Evolutionary conservation across 2,329 filamentous ascomycete species (phyloP), one percentile per base, ranked within the genome.

Genomic region (Aspergillus arachidicola): DNA sequence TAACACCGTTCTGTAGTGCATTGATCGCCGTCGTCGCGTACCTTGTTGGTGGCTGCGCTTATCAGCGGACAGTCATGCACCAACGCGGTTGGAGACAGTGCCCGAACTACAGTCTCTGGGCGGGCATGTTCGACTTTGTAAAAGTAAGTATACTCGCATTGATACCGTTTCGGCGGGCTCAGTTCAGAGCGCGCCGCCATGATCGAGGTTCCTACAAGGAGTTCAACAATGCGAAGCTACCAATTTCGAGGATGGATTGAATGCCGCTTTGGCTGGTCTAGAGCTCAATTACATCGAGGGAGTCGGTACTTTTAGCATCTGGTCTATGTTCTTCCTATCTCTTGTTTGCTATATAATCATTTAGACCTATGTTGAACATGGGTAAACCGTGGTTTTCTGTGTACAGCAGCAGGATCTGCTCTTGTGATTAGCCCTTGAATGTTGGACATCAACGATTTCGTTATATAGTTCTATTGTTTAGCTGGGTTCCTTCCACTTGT

Each of bases 71-170:
- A 36, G 94, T 99, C 62, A 90, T 94, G 79, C 92, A 99, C 76
- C 93, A 96, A 71, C 86, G 95, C 66, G 95, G 95, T 55, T 98
- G 94, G 95, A 88, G 92, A 70, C 95, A 99, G 78, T 82, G 97
- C 70, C 95, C 95, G 59, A 98, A 99, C 80, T 97, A 95, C 81
- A 89, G 87, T 70, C 86, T 97, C 70, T 99, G 95, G 95, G 89
- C 92, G 34, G 90, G 93, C 60, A 91, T 97, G 66, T 89, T 91
- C 80, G 88, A 86, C 70, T 96, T 97, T 76, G 80, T 97, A 72
- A 90, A 86, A 84, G 94, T 95, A 86, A 82, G 86, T 82, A 63
- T 78, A 61, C 59, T 75, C 51, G 64, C 80, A 69, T 76, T 81
- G 78, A 66, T 79, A 61, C 76, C 72, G 26, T 75, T 70, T 66